Base-by-base conservation (phyloP, 2,329 filamentous ascomycete species). In the Calonectria crousiana region DNA sequence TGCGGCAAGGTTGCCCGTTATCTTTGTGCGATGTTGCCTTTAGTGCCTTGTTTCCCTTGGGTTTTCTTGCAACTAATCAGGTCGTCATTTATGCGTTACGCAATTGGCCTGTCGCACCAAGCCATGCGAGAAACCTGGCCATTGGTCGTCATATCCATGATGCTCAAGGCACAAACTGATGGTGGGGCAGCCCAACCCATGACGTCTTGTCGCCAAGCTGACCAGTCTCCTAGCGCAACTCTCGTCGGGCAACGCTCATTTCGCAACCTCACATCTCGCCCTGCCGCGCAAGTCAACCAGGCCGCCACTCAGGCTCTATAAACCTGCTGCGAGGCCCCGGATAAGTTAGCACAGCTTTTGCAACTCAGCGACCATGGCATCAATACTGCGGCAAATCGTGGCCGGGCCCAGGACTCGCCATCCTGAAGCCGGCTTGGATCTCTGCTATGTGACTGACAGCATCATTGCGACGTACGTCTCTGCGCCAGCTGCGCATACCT, bases 391-490 rank as follows among this genome's bases (percentile, higher is more conserved):
- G 80, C 95, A 98, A 83, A 95, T 98, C 77, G 95, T 98, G 75
- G 95, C 97, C 56, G 93, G 96, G 13, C 96, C 97, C 16, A 92
- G 97, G 78, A 89, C 93, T 74, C 92, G 93, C 80, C 96, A 98
- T 83, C 90, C 94, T 36, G 96, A 98, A 87, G 94, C 96, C 10
- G 94, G 94, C 8, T 90, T 99, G 32, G 97, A 99, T 83, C 90
- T 99, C 56, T 98, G 96, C 88, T 99, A 99, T 85, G 96, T 98
- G 44, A 98, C 95, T 0, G 92, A 96, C 81, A 92, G 94, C 81
- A 95, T 93, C 76, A 90, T 92, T 72, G 91, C 88, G 20, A 92
- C 90, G 88, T 92, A 83, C 72, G 88, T 81, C 16, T 23, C 32
- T 18, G 6, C 28, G 5, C 30, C 34, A 32, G 11, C 34, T 53